Percentiles rank a stretch among this genome's conserved stretches.
Conservation (phyloP, 768 basidiomycete genomes). For the Lyophyllum semitale region DNA sequence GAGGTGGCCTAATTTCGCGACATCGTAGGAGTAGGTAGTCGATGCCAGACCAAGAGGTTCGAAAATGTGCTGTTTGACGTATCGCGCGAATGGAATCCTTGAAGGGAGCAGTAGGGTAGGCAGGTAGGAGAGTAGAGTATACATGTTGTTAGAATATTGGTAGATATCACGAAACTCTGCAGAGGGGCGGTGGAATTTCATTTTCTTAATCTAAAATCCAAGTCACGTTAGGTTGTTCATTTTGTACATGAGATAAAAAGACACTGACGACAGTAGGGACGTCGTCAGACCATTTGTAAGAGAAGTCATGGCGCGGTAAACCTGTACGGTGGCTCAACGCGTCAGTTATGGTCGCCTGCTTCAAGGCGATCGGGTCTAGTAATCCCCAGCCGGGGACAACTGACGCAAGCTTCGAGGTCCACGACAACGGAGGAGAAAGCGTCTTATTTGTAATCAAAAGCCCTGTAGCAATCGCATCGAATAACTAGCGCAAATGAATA, state of each 20-base stretch:
- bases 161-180: constrained; percentile 28
- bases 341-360: constrained; percentile 19
- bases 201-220: constrained; percentile 20
- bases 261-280: constrained; percentile 5
- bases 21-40: constrained; percentile 30
- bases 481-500: too few species aligned
- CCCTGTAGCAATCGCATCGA: constrained; percentile 24
- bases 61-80: constrained; percentile 32
- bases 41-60: constrained; percentile 27
- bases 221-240: too few species aligned
- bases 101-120: constrained; percentile 26
- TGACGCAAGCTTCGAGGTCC: constrained; percentile 19
- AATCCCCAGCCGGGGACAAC: constrained; percentile 26
- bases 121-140: constrained; percentile 27
- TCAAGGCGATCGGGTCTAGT: constrained; percentile 20
- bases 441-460: constrained; percentile 29
- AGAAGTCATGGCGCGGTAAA: constrained; percentile 17
- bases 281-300: constrained; percentile 5
- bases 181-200: constrained; percentile 30
- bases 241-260: too few species aligned
- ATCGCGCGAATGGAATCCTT: constrained; percentile 26
- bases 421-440: constrained; percentile 21
- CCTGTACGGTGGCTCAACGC: constrained; percentile 20
- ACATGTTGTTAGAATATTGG: constrained; percentile 34
- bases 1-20: constrained; percentile 27